phyloP scores from a whole-genome alignment of 257 asterid genomes.

The Rhazya stricta region DNA sequence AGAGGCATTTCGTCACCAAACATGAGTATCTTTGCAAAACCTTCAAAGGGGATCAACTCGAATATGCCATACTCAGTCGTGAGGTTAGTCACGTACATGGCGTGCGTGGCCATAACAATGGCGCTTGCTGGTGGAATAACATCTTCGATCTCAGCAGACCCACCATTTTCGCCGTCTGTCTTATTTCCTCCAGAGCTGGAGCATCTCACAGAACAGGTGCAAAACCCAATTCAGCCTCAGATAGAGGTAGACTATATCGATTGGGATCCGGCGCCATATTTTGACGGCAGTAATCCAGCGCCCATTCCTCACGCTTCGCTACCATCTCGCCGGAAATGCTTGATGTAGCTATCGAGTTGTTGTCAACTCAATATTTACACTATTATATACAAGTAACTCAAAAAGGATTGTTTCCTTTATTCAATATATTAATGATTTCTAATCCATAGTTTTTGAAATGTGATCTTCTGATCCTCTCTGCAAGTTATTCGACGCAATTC shows the following conservation, averaged over 20 bases:
- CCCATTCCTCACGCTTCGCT: conserved; percentile 31
- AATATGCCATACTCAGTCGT: conserved; percentile 7
- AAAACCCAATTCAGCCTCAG: background rate
- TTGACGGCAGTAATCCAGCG: conserved; percentile 23
- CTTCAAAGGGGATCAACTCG: background rate
- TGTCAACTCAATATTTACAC: too few relatives aligned
- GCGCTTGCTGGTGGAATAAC: background rate
- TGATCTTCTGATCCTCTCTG: background rate
- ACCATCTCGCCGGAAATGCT: background rate
- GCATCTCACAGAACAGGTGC: background rate
- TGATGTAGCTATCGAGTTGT: background rate
- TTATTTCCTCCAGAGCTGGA: background rate
- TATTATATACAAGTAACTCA: background rate
- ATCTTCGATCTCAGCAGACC: conserved; percentile 13
- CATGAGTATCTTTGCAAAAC: too few relatives aligned
- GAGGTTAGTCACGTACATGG: conserved; percentile 19
- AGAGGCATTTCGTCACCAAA: background rate
- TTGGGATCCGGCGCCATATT: conserved; percentile 34
- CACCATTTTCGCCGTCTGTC: conserved; percentile 5
- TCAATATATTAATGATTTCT: background rate
- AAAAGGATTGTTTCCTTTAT: too few relatives aligned
- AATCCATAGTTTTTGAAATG: background rate
- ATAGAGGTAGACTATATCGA: conserved; percentile 23
- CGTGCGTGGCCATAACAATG: conserved; percentile 7
- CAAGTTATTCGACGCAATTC: background rate